phyloP scores from a whole-genome alignment of 306 rosid species.

The Corylus americana region DNA sequence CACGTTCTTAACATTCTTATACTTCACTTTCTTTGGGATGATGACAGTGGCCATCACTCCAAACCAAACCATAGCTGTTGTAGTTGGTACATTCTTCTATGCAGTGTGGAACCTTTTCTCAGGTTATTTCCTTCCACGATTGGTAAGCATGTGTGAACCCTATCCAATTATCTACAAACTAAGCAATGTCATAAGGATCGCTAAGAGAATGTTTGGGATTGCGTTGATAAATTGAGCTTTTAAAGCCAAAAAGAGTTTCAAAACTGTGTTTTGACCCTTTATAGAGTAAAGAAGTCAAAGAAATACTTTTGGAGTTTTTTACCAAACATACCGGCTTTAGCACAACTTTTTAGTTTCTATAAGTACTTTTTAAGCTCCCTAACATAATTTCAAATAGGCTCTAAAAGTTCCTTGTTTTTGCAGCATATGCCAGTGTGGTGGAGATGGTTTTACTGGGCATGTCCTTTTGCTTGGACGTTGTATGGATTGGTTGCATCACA shows the following conservation, averaged over 20 bases:
- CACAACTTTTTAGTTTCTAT: too few relatives aligned
- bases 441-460: conserved; percentile 86
- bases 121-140: conserved; percentile 66
- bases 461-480: conserved; percentile 81
- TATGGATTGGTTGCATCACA: conserved; percentile 74
- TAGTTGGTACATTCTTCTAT: conserved; percentile 64
- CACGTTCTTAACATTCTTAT: conserved; percentile 72
- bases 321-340: too few relatives aligned
- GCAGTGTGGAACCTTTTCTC: conserved; percentile 86
- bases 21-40: conserved; percentile 89
- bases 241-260: too few relatives aligned
- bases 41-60: conserved; percentile 81
- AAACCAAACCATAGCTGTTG: conserved; percentile 61
- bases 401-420: background rate
- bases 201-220: too few relatives aligned
- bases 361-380: too few relatives aligned
- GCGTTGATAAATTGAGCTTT: too few relatives aligned
- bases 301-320: too few relatives aligned
- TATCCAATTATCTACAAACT: too few relatives aligned
- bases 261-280: background rate
- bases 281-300: conserved; percentile 37
- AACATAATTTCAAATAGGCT: too few relatives aligned
- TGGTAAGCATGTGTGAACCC: conserved; percentile 41
- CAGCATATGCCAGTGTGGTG: conserved; percentile 95
- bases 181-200: too few relatives aligned